Percentiles rank a stretch among this genome's conserved stretches.
Evolutionary conservation across 225 moss, liverwort and hornwort genomes (phyloP).

Genomic region (Straminergon stramineum): DNA sequence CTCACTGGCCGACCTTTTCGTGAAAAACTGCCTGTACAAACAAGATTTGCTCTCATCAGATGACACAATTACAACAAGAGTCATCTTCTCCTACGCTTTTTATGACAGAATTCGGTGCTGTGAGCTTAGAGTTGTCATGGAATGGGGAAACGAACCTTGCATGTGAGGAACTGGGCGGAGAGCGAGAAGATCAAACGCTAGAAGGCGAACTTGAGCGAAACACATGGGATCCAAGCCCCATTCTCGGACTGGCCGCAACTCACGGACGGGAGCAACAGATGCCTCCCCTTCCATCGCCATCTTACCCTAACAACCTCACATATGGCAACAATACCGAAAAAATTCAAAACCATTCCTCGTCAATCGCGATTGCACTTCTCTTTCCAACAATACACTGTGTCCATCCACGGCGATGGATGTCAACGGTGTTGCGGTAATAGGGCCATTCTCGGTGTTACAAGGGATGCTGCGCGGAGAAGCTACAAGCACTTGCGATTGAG

Average conservation of each 20-base stretch:
- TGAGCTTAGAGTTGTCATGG: not conserved
- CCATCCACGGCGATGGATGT: not conserved
- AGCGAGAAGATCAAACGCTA: slow-evolving; percentile 62
- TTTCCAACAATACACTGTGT: not conserved
- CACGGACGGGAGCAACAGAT: not conserved
- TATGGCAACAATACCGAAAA: not conserved
- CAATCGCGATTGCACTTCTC: not conserved
- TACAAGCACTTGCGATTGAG: not conserved
- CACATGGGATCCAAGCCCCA: slow-evolving; percentile 61
- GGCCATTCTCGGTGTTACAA: not conserved
- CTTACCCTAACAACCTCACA: not conserved
- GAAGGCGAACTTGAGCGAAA: slow-evolving; percentile 38
- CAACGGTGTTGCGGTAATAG: not conserved
- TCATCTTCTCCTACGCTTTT: not conserved
- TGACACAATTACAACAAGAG: not conserved
- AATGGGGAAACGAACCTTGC: slow-evolving; percentile 9
- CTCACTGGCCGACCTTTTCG: slow-evolving; percentile 61
- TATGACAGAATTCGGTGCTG: not conserved
- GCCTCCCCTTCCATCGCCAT: slow-evolving; percentile 4
- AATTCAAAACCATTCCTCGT: not conserved
- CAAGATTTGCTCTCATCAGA: not conserved
- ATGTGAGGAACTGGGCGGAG: slow-evolving; percentile 41
- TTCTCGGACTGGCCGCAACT: slow-evolving; percentile 30
- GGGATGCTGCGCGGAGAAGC: not conserved
- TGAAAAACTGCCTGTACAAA: slow-evolving; percentile 35